These are phyloP conservation scores for Hymenoscyphus fraxineus DNA, from an alignment of 2,329 filamentous ascomycete genomes.

Conservation along the genomic window DNA sequence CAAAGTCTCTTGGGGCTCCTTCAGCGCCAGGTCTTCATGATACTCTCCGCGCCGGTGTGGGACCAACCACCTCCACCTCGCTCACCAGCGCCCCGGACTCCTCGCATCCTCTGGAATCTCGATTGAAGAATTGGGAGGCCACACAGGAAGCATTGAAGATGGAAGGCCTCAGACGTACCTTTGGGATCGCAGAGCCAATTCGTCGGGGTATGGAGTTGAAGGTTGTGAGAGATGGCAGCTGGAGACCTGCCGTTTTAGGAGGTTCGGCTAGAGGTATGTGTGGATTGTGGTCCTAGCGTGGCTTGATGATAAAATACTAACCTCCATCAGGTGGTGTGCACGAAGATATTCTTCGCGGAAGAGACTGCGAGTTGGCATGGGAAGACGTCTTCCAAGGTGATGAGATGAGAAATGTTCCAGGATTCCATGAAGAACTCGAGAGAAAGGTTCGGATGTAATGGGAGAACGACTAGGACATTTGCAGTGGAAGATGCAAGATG, in stretches of 20 bases:
- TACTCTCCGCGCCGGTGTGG: conserved; percentile 80
- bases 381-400: conserved; percentile 88
- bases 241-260: conserved; percentile 69
- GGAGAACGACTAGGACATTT: neutral
- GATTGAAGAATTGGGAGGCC: conserved; percentile 83
- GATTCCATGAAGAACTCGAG: conserved; percentile 93
- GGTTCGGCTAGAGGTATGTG: conserved; percentile 27
- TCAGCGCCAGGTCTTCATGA: conserved; percentile 93
- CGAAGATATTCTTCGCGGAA: conserved; percentile 80
- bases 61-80: conserved; percentile 53
- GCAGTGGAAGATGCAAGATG: neutral
- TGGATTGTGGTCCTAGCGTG: neutral
- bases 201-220: conserved; percentile 92
- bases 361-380: conserved; percentile 77
- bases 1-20: conserved; percentile 66
- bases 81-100: conserved; percentile 45
- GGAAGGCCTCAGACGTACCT: conserved; percentile 80
- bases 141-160: conserved; percentile 87
- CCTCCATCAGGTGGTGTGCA: conserved; percentile 55
- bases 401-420: conserved; percentile 64
- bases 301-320: neutral
- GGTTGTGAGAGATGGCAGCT: conserved; percentile 76
- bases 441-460: conserved; percentile 73
- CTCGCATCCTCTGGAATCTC: conserved; percentile 85
- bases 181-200: conserved; percentile 89